Conservation (phyloP, 257 asterid species). For the Solanum commersonii region DNA sequence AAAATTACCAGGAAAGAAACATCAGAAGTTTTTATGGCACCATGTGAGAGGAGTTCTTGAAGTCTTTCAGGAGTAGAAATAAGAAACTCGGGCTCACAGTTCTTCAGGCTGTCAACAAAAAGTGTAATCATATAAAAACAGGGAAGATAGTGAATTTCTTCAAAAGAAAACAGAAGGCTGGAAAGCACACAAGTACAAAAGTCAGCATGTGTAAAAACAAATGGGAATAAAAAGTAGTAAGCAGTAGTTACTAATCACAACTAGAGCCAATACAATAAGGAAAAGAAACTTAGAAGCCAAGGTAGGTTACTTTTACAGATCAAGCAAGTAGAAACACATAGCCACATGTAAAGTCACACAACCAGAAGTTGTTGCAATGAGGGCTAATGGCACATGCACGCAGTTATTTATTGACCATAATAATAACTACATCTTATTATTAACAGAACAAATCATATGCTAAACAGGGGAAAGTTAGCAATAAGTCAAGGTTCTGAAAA, state of each 20-base stretch:
- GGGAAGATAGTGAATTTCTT: background rate
- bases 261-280: background rate
- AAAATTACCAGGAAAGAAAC: constrained; percentile 63
- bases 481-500: background rate
- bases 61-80: constrained; percentile 76
- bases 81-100: constrained; percentile 69
- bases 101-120: constrained; percentile 44
- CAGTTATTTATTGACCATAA: background rate
- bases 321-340: background rate
- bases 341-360: background rate
- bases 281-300: background rate
- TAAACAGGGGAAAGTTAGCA: background rate
- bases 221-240: background rate
- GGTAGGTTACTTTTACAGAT: background rate
- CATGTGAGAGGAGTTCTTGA: constrained; percentile 45
- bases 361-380: background rate
- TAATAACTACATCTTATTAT: background rate
- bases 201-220: background rate
- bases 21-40: constrained; percentile 51
- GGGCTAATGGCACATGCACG: background rate
- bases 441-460: background rate
- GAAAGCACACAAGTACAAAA: background rate
- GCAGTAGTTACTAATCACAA: background rate
- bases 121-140: background rate
- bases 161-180: background rate